Evolutionary conservation across 495 filamentous ascomycete genomes (phyloP), one percentile per base, ranked within the genome.

Genomic region (Aspergillus campestris): DNA sequence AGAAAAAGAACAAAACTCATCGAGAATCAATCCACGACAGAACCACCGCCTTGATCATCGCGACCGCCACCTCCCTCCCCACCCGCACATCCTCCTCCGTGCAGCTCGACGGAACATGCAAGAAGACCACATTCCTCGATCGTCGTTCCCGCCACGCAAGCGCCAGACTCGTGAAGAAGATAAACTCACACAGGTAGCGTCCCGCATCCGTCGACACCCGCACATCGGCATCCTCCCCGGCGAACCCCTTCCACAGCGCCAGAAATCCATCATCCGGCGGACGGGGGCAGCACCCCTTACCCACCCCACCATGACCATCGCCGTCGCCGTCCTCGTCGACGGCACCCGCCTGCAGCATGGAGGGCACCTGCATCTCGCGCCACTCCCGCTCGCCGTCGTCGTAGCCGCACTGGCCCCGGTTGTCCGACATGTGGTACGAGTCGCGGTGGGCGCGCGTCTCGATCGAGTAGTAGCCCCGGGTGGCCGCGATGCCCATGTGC

Each of bases 141-240:
- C 68, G 58, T 14, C 70, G 68, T 5, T 67, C 64, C 61, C 70
- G 73, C 39, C 67, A 60, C 13, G 79, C 64, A 47, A 66, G 60
- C 13, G 81, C 74, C 59, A 95, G 54, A 49, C 79, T 86, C 6
- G 82, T 82, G 65, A 81, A 94, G 62, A 86, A 92, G 39, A 84
- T 89, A 57, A 89, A 95, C 53, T 91, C 89, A 59, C 89, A 95
- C 11, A 91, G 68, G 56, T 84, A 95, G 36, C 78, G 81, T 0
- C 89, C 88, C 0, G 88, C 83, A 56, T 94, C 83, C 35, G 82
- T 77, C 5, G 83, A 87, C 9, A 83, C 65, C 6, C 79, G 71
- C 1, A 87, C 55, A 50, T 86, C 81, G 18, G 72, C 52, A 10
- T 69, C 66, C 12, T 49, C 45, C 8, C 61, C 58, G 0, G 52